A percentile compares a stretch with the other conserved stretches of the same genome.
Conservation (phyloP, 176 grass and related monocot genomes). For the Alloteropsis semialata region DNA sequence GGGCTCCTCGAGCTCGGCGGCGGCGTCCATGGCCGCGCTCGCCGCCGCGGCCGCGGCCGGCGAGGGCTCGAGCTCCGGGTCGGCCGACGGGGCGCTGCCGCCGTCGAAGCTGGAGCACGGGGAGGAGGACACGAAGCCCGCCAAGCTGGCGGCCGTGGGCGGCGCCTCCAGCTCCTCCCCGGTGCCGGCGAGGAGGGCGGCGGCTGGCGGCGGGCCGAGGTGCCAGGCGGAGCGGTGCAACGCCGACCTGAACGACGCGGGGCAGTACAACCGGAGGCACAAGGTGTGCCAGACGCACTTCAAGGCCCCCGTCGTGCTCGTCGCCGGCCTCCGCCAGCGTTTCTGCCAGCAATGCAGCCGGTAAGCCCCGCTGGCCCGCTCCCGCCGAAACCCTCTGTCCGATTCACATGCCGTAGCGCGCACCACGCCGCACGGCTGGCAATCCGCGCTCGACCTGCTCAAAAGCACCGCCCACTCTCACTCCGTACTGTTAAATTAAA, state of each 20-base stretch:
- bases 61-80: background rate
- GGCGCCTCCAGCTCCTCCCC: conserved; percentile 5
- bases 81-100: background rate
- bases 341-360: conserved; percentile 99
- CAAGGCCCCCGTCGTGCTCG: conserved; percentile 73
- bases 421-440: background rate
- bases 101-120: too few relatives aligned
- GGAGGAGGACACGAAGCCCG: conserved; percentile 40
- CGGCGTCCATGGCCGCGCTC: conserved; percentile 46
- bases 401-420: background rate
- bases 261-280: conserved; percentile 79
- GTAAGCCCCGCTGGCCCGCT: conserved; percentile 32
- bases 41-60: conserved; percentile 42
- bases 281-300: conserved; percentile 89
- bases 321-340: conserved; percentile 88
- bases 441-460: background rate
- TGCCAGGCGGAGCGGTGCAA: conserved; percentile 89
- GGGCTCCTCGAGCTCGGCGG: conserved; percentile 11
- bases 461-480: background rate
- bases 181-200: conserved; percentile 30
- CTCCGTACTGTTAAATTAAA: background rate
- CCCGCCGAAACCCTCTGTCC: background rate
- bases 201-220: conserved; percentile 33
- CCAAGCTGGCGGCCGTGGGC: background rate
- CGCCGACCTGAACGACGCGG: conserved; percentile 63